Base-by-base conservation (phyloP, 2,329 filamentous ascomycete species). In the Massarina eburnea region DNA sequence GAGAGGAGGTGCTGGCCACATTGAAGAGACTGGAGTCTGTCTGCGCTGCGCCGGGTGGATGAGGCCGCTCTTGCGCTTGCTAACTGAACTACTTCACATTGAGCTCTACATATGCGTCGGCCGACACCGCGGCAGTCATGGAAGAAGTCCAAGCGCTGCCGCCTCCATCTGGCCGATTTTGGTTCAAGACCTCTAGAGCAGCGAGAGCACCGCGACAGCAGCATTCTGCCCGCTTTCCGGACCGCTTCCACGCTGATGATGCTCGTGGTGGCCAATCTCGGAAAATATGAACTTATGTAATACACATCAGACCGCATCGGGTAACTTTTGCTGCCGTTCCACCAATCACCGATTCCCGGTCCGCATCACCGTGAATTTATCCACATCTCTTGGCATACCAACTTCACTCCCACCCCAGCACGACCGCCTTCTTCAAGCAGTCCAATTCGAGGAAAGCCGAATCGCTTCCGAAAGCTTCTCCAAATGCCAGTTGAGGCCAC, bases 1-100 rank as follows among this genome's bases (percentile, higher is more conserved):
- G 76, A 20, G 78, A 82, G 37, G 85, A 91, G 54, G 80, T 89
- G 22, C 72, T 90, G 15, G 80, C 85, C 37, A 85, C 85, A 5
- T 73, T 94, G 27, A 73, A 76, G 50, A 77, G 79, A 50, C 74
- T 90, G 26, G 82, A 88, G 64, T 76, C 82, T 50, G 76, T 79
- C 19, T 91, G 87, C 67, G 29, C 54, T 9, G 49, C 55, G 8
- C 41, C 59, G 19, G 47, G 46, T 7, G 52, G 56, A 5, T 65
- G 60, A 66, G 6, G 12, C 12, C 27, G 5, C 12, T 14, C 27
- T 30, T 30, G 27, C 6, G 27, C 27, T 14, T 14, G 6, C 27
- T n/a, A n/a, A n/a, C n/a, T n/a, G n/a, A n/a, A n/a, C n/a, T n/a
- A n/a, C n/a, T n/a, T n/a, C n/a, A n/a, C n/a, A n/a, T n/a, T n/a